Conservation (phyloP, 768 basidiomycete species). For the Suillus subaureus region DNA sequence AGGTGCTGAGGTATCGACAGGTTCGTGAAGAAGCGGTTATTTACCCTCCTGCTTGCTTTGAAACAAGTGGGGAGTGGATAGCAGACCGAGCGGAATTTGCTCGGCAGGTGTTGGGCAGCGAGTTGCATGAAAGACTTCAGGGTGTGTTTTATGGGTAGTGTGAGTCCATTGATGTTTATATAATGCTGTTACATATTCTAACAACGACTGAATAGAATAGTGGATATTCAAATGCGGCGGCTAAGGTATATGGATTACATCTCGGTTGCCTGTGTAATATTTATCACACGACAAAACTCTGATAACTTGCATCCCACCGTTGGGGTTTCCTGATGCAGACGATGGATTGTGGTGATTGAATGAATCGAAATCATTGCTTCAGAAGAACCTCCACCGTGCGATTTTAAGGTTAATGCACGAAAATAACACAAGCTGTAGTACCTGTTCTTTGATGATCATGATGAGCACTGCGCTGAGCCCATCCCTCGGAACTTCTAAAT, state of each 20-base stretch:
- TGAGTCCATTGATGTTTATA: not conserved
- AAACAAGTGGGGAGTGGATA: conserved; percentile 23
- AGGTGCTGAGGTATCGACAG: conserved; percentile 64
- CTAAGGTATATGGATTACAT: not conserved
- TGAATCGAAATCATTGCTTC: not conserved
- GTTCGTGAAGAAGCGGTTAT: conserved; percentile 35
- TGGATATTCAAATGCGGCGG: not conserved
- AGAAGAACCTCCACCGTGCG: not conserved
- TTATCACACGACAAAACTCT: not conserved
- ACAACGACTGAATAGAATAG: not conserved
- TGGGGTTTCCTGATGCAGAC: not conserved
- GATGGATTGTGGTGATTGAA: not conserved
- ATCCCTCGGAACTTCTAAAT: not conserved
- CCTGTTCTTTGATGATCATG: not conserved
- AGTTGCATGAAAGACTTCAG: conserved; percentile 7
- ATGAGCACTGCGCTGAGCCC: not conserved
- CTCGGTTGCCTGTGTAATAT: not conserved
- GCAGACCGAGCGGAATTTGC: not conserved
- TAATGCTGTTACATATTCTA: not conserved
- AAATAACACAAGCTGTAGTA: not conserved
- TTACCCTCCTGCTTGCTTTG: conserved; percentile 56
- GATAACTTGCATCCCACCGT: not conserved
- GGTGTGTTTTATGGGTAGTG: conserved; percentile 1
- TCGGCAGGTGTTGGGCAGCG: conserved; percentile 6
- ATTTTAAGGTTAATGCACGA: not conserved